phyloP scores from a whole-genome alignment of 768 basidiomycete genomes.

The Fomitopsis serialis region DNA sequence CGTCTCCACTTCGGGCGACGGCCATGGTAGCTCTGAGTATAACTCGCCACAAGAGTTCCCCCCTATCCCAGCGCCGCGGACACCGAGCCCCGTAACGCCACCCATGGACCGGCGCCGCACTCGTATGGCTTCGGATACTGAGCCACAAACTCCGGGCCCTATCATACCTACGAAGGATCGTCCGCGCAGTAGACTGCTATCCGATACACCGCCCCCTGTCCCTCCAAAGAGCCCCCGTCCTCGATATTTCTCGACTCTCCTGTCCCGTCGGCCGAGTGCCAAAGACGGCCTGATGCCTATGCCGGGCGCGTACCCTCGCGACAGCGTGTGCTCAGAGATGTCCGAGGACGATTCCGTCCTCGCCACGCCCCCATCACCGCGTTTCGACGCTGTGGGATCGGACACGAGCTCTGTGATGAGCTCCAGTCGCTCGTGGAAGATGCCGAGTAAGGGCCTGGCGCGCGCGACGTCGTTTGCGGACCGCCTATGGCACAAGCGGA shows the following conservation, averaged over 20 bases:
- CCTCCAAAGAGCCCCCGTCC: conserved; percentile 15
- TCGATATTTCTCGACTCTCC: conserved; percentile 37
- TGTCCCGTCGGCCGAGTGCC: conserved; percentile 14
- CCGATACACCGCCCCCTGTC: conserved; percentile 10
- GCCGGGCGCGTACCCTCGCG: conserved; percentile 41
- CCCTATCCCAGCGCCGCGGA: conserved; percentile 5
- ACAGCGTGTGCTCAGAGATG: conserved; percentile 56
- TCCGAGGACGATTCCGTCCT: conserved; percentile 66
- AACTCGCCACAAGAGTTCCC: conserved; percentile 4
- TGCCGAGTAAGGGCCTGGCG: conserved; percentile 20
- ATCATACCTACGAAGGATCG: neutral
- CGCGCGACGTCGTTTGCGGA: conserved; percentile 22
- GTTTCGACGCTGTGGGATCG: conserved; percentile 18
- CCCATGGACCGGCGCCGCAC: neutral
- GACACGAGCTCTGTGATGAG: conserved; percentile 28
- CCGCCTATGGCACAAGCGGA: conserved; percentile 18
- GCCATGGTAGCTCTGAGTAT: conserved; percentile 4
- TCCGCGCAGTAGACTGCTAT: neutral
- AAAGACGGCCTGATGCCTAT: conserved; percentile 14
- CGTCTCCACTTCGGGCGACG: conserved; percentile 4
- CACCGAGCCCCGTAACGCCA: neutral
- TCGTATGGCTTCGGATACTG: neutral
- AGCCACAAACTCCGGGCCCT: neutral
- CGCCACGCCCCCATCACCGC: conserved; percentile 55
- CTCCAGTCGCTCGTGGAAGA: conserved; percentile 23